Percentiles rank a stretch among this genome's conserved stretches.
These are phyloP conservation scores for Solanum rostratum DNA, from an alignment of 257 asterid genomes.

Conservation along the genomic window DNA sequence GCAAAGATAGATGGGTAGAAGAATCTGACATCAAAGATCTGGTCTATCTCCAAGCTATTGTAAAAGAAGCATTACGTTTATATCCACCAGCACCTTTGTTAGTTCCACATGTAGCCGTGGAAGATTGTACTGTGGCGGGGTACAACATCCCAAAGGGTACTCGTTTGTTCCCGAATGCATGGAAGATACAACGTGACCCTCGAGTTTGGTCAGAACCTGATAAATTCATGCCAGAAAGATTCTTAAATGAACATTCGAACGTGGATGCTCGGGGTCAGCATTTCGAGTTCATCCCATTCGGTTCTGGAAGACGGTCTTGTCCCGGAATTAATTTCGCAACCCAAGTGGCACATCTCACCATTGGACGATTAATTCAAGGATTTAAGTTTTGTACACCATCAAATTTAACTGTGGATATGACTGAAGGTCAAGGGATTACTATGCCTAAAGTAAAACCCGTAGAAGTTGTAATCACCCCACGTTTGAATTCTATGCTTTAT, in stretches of 20 bases:
- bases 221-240: constrained; percentile 39
- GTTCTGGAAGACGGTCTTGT: constrained; percentile 9
- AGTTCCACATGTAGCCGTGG: constrained; percentile 25
- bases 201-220: constrained; percentile 33
- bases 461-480: constrained; percentile 21
- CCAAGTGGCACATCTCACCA: constrained; percentile 26
- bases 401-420: constrained; percentile 33
- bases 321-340: constrained; percentile 38
- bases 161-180: constrained; percentile 22
- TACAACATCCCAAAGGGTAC: constrained; percentile 32
- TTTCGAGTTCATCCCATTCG: constrained; percentile 41
- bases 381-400: constrained; percentile 7
- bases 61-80: constrained; percentile 44
- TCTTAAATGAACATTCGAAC: constrained; percentile 15
- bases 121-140: constrained; percentile 28
- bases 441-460: constrained; percentile 31
- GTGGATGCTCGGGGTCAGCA: constrained; percentile 34
- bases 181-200: constrained; percentile 51
- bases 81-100: constrained; percentile 42
- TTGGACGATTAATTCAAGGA: constrained; percentile 48
- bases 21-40: constrained; percentile 35
- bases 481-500: constrained; percentile 12
- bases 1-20: constrained; percentile 38
- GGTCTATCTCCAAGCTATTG: constrained; percentile 38
- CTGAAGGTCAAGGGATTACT: constrained; percentile 33